These are phyloP conservation scores for Trypanosoma grayi DNA, from an alignment of 208 protist genomes.

Conservation along the genomic window DNA sequence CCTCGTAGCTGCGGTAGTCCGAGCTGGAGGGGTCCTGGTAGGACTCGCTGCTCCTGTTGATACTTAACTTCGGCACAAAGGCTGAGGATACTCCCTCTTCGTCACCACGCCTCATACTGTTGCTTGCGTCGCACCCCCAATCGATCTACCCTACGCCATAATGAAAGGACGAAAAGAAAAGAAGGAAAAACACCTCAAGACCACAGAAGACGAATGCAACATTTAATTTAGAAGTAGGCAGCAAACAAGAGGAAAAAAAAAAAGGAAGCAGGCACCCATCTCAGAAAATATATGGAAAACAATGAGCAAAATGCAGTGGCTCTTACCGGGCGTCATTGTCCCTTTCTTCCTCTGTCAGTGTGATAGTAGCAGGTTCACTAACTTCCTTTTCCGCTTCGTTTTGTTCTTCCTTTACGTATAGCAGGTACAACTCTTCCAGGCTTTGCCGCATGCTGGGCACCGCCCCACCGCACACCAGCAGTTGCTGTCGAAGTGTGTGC, in stretches of 20 bases:
- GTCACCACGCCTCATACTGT: slow-evolving; percentile 2
- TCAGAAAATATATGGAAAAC: not conserved
- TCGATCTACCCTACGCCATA: not conserved
- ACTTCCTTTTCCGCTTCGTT: too few relatives aligned
- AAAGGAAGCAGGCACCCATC: not conserved
- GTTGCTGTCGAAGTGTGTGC: slow-evolving; percentile 3
- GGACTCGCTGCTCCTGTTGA: slow-evolving; percentile 10
- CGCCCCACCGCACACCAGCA: slow-evolving; percentile 1
- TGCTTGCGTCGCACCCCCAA: not conserved
- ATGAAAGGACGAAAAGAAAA: slow-evolving; percentile 7
- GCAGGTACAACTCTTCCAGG: not conserved
- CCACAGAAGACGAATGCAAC: too few relatives aligned
- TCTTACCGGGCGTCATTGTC: too few relatives aligned
- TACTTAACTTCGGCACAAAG: slow-evolving; percentile 23
- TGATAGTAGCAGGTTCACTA: not conserved
- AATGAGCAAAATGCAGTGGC: too few relatives aligned
- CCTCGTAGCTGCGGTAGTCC: not conserved
- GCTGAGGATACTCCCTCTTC: not conserved
- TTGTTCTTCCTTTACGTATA: not conserved
- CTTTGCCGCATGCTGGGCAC: slow-evolving; percentile 4
- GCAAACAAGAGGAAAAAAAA: slow-evolving; percentile 14
- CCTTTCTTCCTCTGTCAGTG: not conserved
- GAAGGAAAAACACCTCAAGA: too few relatives aligned
- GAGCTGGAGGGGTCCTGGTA: not conserved
- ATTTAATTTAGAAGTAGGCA: not conserved